Evolutionary conservation across 2,329 filamentous ascomycete species (phyloP).

Genomic region (Cladosporium sp.): DNA sequence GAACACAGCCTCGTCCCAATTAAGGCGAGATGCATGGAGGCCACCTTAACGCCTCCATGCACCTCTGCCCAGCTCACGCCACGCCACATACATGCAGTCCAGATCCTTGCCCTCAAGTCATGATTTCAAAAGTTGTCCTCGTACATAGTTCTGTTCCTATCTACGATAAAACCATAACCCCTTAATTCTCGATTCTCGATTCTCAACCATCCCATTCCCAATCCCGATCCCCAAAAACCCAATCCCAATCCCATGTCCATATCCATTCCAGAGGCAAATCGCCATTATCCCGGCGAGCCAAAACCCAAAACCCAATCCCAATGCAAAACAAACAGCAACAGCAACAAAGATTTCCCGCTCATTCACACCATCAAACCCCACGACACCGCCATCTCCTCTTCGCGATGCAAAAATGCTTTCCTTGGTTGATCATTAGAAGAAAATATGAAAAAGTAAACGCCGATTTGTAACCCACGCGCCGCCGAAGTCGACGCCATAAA

Average conservation of each 20-base stretch:
- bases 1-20: too few species aligned
- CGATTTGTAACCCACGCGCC: background rate
- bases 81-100: too few species aligned
- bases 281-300: background rate
- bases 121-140: background rate
- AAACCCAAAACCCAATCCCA: background rate
- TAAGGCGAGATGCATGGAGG: too few species aligned
- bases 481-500: background rate
- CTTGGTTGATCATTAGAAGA: background rate
- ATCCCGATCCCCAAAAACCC: background rate
- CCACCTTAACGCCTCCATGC: too few species aligned
- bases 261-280: background rate
- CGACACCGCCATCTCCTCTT: background rate
- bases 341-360: background rate
- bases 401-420: constrained; percentile 2
- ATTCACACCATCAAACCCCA: background rate
- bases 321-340: background rate
- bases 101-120: too few species aligned
- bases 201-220: background rate
- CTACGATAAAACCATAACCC: background rate
- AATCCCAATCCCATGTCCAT: background rate
- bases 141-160: constrained; percentile 14
- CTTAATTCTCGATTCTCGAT: background rate
- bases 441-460: background rate
- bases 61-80: too few species aligned